Evolutionary conservation across 2,329 filamentous ascomycete species (phyloP).

Genomic region (Diaporthe sp.): DNA sequence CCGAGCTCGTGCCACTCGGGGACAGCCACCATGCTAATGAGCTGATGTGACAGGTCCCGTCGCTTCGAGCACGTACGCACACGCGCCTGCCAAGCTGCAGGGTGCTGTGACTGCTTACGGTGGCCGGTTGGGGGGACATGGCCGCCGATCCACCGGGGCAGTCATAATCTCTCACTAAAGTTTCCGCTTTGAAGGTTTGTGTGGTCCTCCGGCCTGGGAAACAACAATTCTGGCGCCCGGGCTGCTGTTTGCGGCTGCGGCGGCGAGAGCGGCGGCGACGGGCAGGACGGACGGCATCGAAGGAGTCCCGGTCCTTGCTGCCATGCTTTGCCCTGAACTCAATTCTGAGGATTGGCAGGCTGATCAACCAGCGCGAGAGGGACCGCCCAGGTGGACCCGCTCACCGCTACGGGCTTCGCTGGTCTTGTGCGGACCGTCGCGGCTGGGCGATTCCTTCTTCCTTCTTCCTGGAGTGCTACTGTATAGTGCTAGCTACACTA

Average conservation of each 20-base stretch:
- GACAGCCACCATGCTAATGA: conserved; percentile 4
- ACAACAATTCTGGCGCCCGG: background rate
- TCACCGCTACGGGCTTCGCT: background rate
- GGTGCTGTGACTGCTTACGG: conserved; percentile 12
- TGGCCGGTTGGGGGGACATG: background rate
- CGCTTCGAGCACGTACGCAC: background rate
- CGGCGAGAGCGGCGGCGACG: background rate
- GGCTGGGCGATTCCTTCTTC: conserved; percentile 18
- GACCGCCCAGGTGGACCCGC: background rate
- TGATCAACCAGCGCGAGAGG: background rate
- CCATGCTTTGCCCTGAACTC: background rate
- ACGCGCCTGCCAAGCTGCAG: conserved; percentile 20
- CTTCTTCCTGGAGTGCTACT: background rate
- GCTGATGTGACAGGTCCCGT: conserved; percentile 7
- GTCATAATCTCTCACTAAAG: conserved; percentile 1
- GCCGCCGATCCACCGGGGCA: background rate
- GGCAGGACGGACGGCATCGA: background rate
- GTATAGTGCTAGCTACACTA: background rate
- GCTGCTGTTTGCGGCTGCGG: background rate
- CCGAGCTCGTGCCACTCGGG: conserved; percentile 9
- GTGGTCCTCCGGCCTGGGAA: background rate
- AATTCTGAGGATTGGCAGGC: background rate
- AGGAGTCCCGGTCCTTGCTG: background rate
- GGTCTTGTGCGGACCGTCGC: conserved; percentile 14
- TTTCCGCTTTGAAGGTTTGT: background rate